A percentile compares a stretch with the other conserved stretches of the same genome.
These are phyloP conservation scores for Posidonia australis DNA, from an alignment of 106 monocot species.

Conservation along the genomic window DNA sequence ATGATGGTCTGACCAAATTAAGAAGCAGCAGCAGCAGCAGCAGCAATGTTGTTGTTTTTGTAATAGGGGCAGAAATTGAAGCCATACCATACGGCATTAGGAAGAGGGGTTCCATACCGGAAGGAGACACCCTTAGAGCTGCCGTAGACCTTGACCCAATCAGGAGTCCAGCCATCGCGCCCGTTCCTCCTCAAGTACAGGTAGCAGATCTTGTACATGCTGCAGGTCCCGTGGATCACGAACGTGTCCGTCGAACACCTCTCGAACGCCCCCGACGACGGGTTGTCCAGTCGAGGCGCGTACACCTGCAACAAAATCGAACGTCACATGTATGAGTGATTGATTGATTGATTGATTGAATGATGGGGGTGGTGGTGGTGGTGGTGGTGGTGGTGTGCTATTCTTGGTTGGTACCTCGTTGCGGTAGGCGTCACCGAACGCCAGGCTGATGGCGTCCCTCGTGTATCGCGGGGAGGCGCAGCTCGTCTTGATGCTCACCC, in stretches of 20 bases:
- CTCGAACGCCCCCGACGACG: constrained; percentile 9
- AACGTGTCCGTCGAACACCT: constrained; percentile 18
- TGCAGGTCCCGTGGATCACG: constrained; percentile 9
- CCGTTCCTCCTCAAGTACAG: constrained; percentile 10
- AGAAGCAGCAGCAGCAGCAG: too few relatives aligned
- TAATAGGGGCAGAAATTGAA: constrained; percentile 14
- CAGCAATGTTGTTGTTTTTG: too few relatives aligned
- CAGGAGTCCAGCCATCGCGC: constrained; percentile 15
- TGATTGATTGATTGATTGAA: too few relatives aligned
- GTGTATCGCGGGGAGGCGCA: constrained; percentile 55
- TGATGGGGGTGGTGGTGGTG: too few relatives aligned
- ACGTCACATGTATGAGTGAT: too few relatives aligned
- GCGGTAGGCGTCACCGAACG: constrained; percentile 65
- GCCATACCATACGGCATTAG: constrained; percentile 16
- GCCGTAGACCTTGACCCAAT: constrained; percentile 9
- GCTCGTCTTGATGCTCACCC: constrained; percentile 73
- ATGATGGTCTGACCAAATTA: too few relatives aligned
- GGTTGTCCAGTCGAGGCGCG: constrained; percentile 15
- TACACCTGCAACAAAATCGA: too few relatives aligned
- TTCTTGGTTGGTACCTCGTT: too few relatives aligned
- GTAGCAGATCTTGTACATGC: constrained; percentile 11
- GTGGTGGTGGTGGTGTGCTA: too few relatives aligned
- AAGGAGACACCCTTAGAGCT: constrained; percentile 3
- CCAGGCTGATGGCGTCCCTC: constrained; percentile 55
- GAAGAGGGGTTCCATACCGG: constrained; percentile 6